Percentiles rank a stretch among this genome's conserved stretches.
These are phyloP conservation scores for Dactylellina cionopaga DNA, from an alignment of 2,329 filamentous ascomycete species.

Conservation along the genomic window DNA sequence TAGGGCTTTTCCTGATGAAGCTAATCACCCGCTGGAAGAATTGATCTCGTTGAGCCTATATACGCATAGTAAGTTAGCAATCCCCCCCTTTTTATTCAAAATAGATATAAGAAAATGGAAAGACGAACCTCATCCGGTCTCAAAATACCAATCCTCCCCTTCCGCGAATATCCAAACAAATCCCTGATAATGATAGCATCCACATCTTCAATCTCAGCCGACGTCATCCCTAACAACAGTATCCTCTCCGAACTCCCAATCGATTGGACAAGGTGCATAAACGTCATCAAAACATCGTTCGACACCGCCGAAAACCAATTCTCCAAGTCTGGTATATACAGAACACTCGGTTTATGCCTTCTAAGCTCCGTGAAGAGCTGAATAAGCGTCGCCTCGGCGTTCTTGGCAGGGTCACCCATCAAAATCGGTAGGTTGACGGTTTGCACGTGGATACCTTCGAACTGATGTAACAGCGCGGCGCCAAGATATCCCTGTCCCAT, in stretches of 20 bases:
- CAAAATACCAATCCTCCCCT: constrained; percentile 76
- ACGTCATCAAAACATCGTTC: constrained; percentile 75
- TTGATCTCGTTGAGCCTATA: constrained; percentile 71
- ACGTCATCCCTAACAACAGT: constrained; percentile 84
- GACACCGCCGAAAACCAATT: constrained; percentile 82
- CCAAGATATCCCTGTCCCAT: constrained; percentile 96
- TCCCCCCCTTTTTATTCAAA: too few species aligned
- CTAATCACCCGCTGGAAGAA: constrained; percentile 81
- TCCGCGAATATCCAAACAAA: constrained; percentile 85
- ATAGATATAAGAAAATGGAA: background rate
- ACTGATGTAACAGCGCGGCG: constrained; percentile 84
- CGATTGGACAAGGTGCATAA: constrained; percentile 80
- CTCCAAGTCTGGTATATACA: constrained; percentile 91
- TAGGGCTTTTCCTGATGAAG: constrained; percentile 80
- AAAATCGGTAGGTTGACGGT: constrained; percentile 91
- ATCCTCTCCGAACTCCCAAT: constrained; percentile 92
- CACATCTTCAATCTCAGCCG: constrained; percentile 72
- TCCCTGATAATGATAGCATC: constrained; percentile 74
- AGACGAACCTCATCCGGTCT: constrained; percentile 71
- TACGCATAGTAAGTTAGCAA: constrained; percentile 1
- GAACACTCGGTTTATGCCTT: constrained; percentile 92
- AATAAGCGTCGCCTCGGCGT: constrained; percentile 87
- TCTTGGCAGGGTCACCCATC: constrained; percentile 80
- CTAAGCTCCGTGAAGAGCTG: constrained; percentile 91
- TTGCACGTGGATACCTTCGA: constrained; percentile 94